Evolutionary conservation across 345 rosid species (phyloP), one percentile per base, ranked within the genome.

Genomic region (Euphorbia peplus): DNA sequence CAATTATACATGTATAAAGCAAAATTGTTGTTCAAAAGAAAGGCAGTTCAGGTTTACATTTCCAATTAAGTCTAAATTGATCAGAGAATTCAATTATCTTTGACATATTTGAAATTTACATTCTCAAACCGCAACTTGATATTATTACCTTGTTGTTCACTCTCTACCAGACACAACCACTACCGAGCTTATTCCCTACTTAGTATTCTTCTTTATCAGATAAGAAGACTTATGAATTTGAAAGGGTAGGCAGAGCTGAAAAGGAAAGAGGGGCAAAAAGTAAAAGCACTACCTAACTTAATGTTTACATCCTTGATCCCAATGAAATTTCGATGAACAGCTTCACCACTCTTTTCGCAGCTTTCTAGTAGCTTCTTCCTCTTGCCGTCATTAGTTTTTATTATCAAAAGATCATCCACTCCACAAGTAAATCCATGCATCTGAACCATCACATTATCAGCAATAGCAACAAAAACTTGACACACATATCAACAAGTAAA

Each of bases 381-480:
- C 81, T 73, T 80, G 70, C 65, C 72, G 67, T 95, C 99, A 69
- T 82, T 83, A 52, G 77, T 83, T 79, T 86, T 80, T 73, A 76
- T 66, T 67, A 95, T 78, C 76, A 95, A 82, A 73, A 95, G 95
- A 80, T 95, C 99, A 80, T 95, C 97, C 54, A 95, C 90, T 64
- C 99, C 99, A 81, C 99, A 95, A 0, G 99, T 95, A 79, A 95
- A 91, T 59, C 96, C 99, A 72, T 91, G 99, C 87, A 75, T 85
- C 97, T 95, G 86, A 75, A 85, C 68, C 75, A 82, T 69, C 74
- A 71, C 60, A 80, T 37, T 69, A 67, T 51, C 69, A 19, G 35
- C 29, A 44, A 48, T 29, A 64, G n/a, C n/a, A n/a, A n/a, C n/a
- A 30, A 13, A 74, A 42, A 44, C 29, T 42, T 18, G 25, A 61